Percentiles rank a stretch among this genome's conserved stretches.
phyloP scores from a whole-genome alignment of 2,329 filamentous ascomycete species.

The Trichoderma simmonsii region DNA sequence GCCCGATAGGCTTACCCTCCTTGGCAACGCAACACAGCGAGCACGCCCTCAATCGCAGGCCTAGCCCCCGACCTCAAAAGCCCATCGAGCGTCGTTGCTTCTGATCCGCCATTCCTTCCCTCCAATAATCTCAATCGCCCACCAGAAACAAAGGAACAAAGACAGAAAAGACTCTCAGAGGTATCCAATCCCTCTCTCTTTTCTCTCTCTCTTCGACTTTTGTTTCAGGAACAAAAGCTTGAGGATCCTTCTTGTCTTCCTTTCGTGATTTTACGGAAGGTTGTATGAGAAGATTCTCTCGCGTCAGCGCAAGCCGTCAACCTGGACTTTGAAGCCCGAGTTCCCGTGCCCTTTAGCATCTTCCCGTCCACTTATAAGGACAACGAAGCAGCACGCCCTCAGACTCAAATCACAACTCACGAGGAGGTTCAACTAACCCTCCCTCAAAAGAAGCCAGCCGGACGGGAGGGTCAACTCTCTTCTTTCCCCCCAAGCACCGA shows the following conservation, averaged over 20 bases:
- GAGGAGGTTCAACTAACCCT: slow-evolving; percentile 87
- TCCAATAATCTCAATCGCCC: slow-evolving; percentile 40
- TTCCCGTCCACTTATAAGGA: slow-evolving; percentile 96
- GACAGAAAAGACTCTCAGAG: slow-evolving; percentile 38
- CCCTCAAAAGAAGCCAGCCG: slow-evolving; percentile 70
- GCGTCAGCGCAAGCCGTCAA: slow-evolving; percentile 78
- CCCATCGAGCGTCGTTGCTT: slow-evolving; percentile 34
- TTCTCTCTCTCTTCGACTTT: slow-evolving; percentile 44
- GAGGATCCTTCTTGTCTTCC: slow-evolving; percentile 67
- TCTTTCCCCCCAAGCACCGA: slow-evolving; percentile 56
- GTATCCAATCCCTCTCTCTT: slow-evolving; percentile 34
- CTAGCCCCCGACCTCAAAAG: slow-evolving; percentile 40
- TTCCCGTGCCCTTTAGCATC: slow-evolving; percentile 99
- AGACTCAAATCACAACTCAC: slow-evolving; percentile 60
- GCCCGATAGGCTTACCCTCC: slow-evolving; percentile 27
- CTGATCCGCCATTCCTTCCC: slow-evolving; percentile 28
- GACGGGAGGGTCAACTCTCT: slow-evolving; percentile 96
- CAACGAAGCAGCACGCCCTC: slow-evolving; percentile 46
- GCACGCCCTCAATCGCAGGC: slow-evolving; percentile 26
- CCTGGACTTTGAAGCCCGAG: slow-evolving; percentile 99
- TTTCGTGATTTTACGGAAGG: slow-evolving; percentile 58
- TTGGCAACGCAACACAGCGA: slow-evolving; percentile 20
- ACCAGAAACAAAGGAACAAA: slow-evolving; percentile 30
- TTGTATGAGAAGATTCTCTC: slow-evolving; percentile 64
- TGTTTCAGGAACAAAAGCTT: slow-evolving; percentile 60